Percentiles rank a stretch among this genome's conserved stretches.
Conservation (phyloP, 306 rosid genomes). For the Gynostemma pentaphyllum region DNA sequence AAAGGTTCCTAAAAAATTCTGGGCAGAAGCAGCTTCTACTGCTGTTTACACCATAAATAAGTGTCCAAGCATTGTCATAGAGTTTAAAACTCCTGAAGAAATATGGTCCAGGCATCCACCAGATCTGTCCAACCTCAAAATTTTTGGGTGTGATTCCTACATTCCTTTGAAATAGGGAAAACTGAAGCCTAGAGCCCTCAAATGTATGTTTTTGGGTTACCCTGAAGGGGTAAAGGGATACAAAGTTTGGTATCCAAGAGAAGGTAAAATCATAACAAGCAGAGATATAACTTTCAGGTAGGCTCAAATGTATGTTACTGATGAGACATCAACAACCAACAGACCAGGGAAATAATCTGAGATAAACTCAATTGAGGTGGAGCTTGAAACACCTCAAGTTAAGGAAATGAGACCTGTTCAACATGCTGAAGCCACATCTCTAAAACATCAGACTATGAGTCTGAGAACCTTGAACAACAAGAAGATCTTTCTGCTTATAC, state of each 20-base stretch:
- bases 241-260: no score
- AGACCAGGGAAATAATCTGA: not conserved
- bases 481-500: not conserved
- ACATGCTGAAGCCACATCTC: not conserved
- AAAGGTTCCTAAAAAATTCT: not conserved
- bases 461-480: not conserved
- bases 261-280: no score
- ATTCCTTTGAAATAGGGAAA: no score
- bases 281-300: no score
- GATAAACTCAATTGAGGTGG: not conserved
- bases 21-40: not conserved
- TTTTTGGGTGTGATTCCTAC: not conserved
- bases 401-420: not conserved
- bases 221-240: no score
- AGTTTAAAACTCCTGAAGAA: not conserved
- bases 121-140: not conserved
- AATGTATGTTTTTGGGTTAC: no score
- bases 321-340: no score
- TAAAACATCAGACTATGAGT: not conserved
- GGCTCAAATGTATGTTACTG: no score
- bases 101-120: not conserved
- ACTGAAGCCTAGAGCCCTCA: no score
- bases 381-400: not conserved
- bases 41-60: not conserved
- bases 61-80: not conserved